Evolutionary conservation across 169 alveolate species (phyloP).

Genomic region (Eimeria zaria): DNA sequence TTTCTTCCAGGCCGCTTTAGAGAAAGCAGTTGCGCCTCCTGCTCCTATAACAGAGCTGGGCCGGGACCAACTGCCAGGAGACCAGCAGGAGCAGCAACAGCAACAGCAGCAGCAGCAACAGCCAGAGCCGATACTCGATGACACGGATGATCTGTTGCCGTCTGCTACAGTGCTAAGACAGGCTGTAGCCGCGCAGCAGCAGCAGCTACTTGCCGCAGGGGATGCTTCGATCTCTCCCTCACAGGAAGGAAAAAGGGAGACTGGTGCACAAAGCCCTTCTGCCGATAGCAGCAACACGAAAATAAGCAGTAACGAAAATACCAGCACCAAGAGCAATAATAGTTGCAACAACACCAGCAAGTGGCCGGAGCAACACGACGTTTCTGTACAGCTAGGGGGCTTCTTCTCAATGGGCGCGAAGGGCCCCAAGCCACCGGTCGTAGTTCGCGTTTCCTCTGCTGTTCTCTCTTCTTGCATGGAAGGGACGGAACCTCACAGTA

Average conservation of each 20-base stretch:
- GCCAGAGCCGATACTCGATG: conserved; percentile 23
- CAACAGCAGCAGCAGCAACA: conserved; percentile 58
- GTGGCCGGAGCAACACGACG: conserved; percentile 10
- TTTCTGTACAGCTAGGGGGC: conserved; percentile 58
- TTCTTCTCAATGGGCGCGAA: conserved; percentile 22
- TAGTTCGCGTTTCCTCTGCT: conserved; percentile 38
- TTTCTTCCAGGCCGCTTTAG: not conserved
- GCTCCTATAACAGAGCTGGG: not conserved
- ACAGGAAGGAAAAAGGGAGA: not conserved
- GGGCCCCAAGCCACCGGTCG: conserved; percentile 36
- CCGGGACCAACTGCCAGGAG: not conserved
- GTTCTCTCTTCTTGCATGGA: conserved; percentile 24
- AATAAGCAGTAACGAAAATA: not conserved
- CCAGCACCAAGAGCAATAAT: not conserved
- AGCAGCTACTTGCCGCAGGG: conserved; percentile 17
- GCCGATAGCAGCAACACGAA: not conserved
- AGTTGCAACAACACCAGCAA: conserved; percentile 9
- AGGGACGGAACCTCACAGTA: not conserved
- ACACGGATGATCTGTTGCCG: conserved; percentile 49
- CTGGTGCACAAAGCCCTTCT: not conserved
- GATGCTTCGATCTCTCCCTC: not conserved
- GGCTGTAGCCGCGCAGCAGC: conserved; percentile 61
- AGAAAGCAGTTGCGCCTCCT: not conserved
- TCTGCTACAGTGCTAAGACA: conserved; percentile 60
- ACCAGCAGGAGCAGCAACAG: conserved; percentile 26